Base-by-base conservation (phyloP, 495 filamentous ascomycete species). In the Copromyces sp. region DNA sequence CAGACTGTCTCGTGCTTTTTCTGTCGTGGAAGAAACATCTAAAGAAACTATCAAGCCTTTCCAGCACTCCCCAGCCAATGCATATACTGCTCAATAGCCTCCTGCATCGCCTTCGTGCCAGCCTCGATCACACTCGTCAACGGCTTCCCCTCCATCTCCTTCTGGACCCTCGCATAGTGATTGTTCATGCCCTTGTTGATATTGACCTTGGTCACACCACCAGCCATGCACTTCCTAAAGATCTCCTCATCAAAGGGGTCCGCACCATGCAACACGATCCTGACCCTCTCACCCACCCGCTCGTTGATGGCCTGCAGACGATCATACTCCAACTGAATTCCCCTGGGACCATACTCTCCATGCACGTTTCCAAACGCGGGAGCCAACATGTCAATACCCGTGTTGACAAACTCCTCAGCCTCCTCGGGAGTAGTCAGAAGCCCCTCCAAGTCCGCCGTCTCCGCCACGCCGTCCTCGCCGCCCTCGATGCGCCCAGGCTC, bases 361-460 rank as follows among this genome's bases (percentile, higher is more conserved):
- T 95, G 92, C 44, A 96, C 91, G 78, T 95, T 95, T 4, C 92
- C 93, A 80, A 96, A 95, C 9, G 92, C 91, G 0, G 93, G 93
- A 12, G 92, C 93, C 17, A 95, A 80, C 89, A 91, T 93, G 80
- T 94, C 91, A 74, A 94, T 93, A 0, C 93, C 93, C 37, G 91
- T 93, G 11, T 84, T 86, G 0, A 93, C 90, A 80, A 95, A 95
- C 80, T 92, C 88, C 78, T 87, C 81, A 45, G 90, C 91, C 80
- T 94, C 88, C 79, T 92, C 91, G 0, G 91, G 88, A 0, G 89
- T 94, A n/a, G 93, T 96, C 76, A 94, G 77, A 69, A 94, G 72
- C 0, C 87, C 92, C 78, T 92, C 91, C 32, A 94, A 79, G 75
- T 93, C 92, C 1, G 82, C 89, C 41, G 92, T 94, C 78, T 94